A percentile compares a stretch with the other conserved stretches of the same genome.
Conservation (phyloP, 2,329 filamentous ascomycete genomes). For the Ceratocystis alfenasii region DNA sequence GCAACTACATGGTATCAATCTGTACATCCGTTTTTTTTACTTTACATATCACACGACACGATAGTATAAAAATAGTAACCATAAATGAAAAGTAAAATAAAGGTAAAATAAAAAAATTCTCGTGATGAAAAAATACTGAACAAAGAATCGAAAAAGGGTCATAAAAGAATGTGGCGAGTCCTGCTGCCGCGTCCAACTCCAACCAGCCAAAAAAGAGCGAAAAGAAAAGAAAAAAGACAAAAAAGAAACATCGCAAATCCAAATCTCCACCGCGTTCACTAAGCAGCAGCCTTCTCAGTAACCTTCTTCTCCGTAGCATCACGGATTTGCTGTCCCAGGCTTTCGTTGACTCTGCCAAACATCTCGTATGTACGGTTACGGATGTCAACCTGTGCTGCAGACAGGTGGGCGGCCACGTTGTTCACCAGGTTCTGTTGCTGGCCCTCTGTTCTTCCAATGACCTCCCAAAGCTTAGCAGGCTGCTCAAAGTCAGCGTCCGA, state of each 20-base stretch:
- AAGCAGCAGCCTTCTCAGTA: not conserved
- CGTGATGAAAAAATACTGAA: not conserved
- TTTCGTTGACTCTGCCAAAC: slow-evolving; percentile 45
- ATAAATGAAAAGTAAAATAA: not conserved
- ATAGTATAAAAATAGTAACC: not conserved
- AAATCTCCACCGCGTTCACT: no score
- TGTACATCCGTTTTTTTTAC: no score
- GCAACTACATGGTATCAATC: no score
- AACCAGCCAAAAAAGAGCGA: not conserved
- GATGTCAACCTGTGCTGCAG: slow-evolving; percentile 41
- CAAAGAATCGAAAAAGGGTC: not conserved
- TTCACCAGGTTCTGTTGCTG: slow-evolving; percentile 51
- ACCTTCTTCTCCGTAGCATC: slow-evolving; percentile 25
- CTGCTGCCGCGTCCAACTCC: not conserved
- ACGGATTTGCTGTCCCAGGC: slow-evolving; percentile 33
- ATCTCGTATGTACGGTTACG: slow-evolving; percentile 48
- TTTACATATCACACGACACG: no score
- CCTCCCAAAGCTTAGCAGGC: slow-evolving; percentile 38
- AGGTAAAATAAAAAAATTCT: not conserved
- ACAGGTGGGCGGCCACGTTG: slow-evolving; percentile 48
- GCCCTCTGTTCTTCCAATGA: slow-evolving; percentile 37
- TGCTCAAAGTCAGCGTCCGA: slow-evolving; percentile 41
- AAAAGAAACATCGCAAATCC: not conserved
- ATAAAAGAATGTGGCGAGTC: not conserved
- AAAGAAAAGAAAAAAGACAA: not conserved